Percentiles rank a stretch among this genome's conserved stretches.
phyloP scores from a whole-genome alignment of 257 asterid genomes.

The Solanum appendiculatum region DNA sequence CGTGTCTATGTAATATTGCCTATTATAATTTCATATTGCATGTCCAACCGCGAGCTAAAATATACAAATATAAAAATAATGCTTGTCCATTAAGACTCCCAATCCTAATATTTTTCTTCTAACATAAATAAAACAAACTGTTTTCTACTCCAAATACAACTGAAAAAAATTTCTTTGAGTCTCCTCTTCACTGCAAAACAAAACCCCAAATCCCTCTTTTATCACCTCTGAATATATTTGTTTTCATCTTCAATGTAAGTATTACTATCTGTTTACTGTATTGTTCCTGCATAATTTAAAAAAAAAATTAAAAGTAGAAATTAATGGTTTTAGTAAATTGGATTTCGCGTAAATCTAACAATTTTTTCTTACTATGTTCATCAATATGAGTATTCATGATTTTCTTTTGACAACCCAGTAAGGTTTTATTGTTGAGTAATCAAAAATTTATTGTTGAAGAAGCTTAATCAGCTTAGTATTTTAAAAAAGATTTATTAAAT shows the following conservation, averaged over 20 bases:
- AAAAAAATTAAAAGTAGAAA: too few relatives aligned
- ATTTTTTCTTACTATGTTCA: not conserved
- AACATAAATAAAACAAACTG: not conserved
- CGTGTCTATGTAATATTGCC: too few relatives aligned
- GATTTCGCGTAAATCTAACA: not conserved
- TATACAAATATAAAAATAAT: not conserved
- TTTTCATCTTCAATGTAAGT: not conserved
- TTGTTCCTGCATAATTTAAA: not conserved
- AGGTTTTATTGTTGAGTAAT: not conserved
- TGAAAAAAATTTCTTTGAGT: not conserved
- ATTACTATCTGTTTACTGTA: not conserved
- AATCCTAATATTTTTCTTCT: not conserved
- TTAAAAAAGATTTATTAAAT: too few relatives aligned
- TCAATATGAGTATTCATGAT: not conserved
- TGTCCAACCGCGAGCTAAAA: too few relatives aligned
- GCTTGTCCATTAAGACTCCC: not conserved
- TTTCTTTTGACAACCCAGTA: not conserved
- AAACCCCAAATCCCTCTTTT: not conserved
- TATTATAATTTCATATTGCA: too few relatives aligned
- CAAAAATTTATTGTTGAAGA: not conserved
- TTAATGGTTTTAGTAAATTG: not conserved
- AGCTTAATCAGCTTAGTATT: not conserved
- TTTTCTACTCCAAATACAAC: not conserved
- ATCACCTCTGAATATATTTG: not conserved
- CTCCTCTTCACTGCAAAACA: not conserved